Conservation (phyloP, 1,284 basidiomycete species). For the Apiotrichum domesticum region DNA sequence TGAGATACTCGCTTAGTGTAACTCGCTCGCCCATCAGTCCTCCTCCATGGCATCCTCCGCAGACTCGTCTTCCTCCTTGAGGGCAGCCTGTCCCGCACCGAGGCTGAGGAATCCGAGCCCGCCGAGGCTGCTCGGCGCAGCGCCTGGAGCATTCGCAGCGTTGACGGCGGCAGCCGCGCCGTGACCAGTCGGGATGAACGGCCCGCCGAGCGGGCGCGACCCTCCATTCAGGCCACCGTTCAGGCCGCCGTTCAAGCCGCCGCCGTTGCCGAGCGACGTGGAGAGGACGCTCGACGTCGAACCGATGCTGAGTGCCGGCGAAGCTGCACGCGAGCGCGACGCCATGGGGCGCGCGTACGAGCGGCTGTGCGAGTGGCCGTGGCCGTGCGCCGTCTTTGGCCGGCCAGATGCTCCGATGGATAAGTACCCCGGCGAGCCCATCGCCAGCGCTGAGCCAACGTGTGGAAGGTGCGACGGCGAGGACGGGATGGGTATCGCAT, state of each 20-base stretch:
- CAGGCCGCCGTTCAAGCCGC: no score
- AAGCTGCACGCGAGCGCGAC: constrained; percentile 34
- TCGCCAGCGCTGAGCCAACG: constrained; percentile 23
- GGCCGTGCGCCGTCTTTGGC: background rate
- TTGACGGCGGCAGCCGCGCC: constrained; percentile 13
- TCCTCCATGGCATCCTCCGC: background rate
- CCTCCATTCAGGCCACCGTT: constrained; percentile 8
- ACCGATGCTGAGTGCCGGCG: constrained; percentile 39
- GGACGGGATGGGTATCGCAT: constrained; percentile 33
- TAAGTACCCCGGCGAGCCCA: constrained; percentile 13
- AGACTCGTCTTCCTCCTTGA: background rate
- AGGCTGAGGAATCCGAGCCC: constrained; percentile 37
- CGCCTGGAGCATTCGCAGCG: constrained; percentile 10
- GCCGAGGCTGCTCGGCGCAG: constrained; percentile 26
- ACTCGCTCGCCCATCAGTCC: background rate
- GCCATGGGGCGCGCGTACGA: constrained; percentile 36
- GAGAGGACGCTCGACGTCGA: constrained; percentile 30
- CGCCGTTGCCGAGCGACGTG: constrained; percentile 20
- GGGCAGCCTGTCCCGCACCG: background rate
- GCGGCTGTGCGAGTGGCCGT: constrained; percentile 10
- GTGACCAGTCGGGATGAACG: constrained; percentile 26
- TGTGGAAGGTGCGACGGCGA: constrained; percentile 32
- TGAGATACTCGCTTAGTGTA: no score
- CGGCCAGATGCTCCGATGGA: background rate
- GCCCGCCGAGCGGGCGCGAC: constrained; percentile 18